phyloP scores from a whole-genome alignment of 2,329 filamentous ascomycete species.

The Aureobasidium musti region DNA sequence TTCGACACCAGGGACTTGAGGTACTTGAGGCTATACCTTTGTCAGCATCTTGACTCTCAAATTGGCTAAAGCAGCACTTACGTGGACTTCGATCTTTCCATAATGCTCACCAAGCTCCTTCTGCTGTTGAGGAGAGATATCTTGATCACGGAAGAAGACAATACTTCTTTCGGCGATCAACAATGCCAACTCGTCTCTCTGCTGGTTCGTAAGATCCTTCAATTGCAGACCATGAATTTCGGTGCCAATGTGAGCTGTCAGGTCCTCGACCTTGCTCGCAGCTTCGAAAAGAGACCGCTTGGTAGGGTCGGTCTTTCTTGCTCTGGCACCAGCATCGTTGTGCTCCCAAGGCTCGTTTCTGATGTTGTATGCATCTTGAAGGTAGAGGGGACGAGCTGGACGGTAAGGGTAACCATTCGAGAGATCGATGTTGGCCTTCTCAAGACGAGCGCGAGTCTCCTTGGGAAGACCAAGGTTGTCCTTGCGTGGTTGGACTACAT shows the following conservation, averaged over 20 bases:
- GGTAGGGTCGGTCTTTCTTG: slow-evolving; percentile 42
- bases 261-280: slow-evolving; percentile 63
- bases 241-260: slow-evolving; percentile 64
- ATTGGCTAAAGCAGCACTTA: not conserved
- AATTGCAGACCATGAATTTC: slow-evolving; percentile 65
- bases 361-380: slow-evolving; percentile 70
- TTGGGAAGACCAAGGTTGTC: slow-evolving; percentile 65
- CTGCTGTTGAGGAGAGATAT: slow-evolving; percentile 63
- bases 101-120: slow-evolving; percentile 63
- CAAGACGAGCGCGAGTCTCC: slow-evolving; percentile 58
- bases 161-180: slow-evolving; percentile 65
- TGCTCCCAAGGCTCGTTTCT: slow-evolving; percentile 54
- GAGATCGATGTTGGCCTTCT: slow-evolving; percentile 69
- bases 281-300: slow-evolving; percentile 63
- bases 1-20: slow-evolving; percentile 66
- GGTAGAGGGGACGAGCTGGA: slow-evolving; percentile 65
- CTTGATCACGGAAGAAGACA: slow-evolving; percentile 67
- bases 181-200: slow-evolving; percentile 63
- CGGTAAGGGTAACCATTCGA: slow-evolving; percentile 71
- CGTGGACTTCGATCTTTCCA: slow-evolving; percentile 67
- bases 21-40: slow-evolving; percentile 58
- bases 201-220: slow-evolving; percentile 60
- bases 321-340: slow-evolving; percentile 63
- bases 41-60: not conserved
- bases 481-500: slow-evolving; percentile 63